phyloP scores from a whole-genome alignment of 2,329 filamentous ascomycete genomes.

The Xylariaceae sp. region DNA sequence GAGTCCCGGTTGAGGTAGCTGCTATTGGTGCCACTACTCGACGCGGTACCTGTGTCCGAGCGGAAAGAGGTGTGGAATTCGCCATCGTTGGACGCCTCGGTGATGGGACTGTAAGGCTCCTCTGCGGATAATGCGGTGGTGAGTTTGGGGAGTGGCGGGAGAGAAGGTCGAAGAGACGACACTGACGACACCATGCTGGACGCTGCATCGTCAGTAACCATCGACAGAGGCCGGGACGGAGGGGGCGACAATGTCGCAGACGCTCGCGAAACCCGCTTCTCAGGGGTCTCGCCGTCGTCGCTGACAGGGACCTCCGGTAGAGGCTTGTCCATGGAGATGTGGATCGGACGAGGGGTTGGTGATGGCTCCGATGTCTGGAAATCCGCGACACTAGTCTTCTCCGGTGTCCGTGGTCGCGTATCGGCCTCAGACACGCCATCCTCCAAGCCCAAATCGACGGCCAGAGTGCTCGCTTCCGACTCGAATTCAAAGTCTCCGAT shows the following conservation, averaged over 20 bases:
- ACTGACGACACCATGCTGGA: conserved; percentile 42
- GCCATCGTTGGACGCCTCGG: conserved; percentile 42
- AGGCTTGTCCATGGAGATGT: conserved; percentile 58
- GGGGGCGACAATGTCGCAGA: conserved; percentile 28
- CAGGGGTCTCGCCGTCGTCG: conserved; percentile 21
- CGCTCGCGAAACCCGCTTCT: conserved; percentile 9
- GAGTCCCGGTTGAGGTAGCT: conserved; percentile 79
- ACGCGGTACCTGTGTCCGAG: conserved; percentile 68
- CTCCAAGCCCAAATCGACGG: conserved; percentile 51
- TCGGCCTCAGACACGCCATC: conserved; percentile 37
- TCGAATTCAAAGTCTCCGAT: conserved; percentile 91
- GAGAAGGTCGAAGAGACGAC: conserved; percentile 42
- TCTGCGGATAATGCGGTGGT: conserved; percentile 44
- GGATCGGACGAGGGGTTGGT: conserved; percentile 23
- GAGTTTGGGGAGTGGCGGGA: conserved; percentile 56
- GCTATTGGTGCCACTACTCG: conserved; percentile 72
- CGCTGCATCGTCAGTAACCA: conserved; percentile 35
- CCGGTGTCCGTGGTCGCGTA: conserved; percentile 28
- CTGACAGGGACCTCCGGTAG: conserved; percentile 61
- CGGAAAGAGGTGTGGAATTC: conserved; percentile 51
- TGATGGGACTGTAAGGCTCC: conserved; percentile 45
- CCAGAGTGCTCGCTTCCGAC: conserved; percentile 53
- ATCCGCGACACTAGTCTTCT: conserved; percentile 35
- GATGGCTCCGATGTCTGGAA: conserved; percentile 29
- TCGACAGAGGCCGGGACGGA: conserved; percentile 40